Evolutionary conservation across 225 moss, liverwort and hornwort species (phyloP).

Genomic region (Polytrichum commune): DNA sequence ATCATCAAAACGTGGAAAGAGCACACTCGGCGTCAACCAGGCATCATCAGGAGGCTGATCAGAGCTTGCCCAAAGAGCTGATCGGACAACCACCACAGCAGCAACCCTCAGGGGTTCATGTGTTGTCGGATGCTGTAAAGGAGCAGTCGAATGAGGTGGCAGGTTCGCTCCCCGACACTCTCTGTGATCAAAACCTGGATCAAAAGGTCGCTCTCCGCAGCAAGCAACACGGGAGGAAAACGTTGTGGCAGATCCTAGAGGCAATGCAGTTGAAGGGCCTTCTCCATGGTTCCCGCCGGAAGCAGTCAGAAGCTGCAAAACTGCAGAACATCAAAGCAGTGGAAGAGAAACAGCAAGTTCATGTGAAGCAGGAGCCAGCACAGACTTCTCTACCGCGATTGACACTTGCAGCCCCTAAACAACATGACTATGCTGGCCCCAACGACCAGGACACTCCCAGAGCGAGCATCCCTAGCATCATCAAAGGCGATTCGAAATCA

Average conservation of each 20-base stretch:
- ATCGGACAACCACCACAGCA: background rate
- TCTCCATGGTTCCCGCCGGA: slow-evolving; percentile 38
- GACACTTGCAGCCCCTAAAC: slow-evolving; percentile 6
- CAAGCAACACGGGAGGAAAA: slow-evolving; percentile 33
- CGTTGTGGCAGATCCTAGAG: slow-evolving; percentile 58
- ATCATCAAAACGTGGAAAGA: slow-evolving; percentile 9
- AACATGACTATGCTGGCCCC: slow-evolving; percentile 3
- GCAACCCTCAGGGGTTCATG: background rate
- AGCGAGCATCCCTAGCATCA: slow-evolving; percentile 1
- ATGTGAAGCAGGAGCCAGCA: slow-evolving; percentile 20
- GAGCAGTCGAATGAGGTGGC: slow-evolving; percentile 8
- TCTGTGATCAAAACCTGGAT: slow-evolving; percentile 7
- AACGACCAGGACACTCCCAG: slow-evolving; percentile 16
- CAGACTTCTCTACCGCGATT: slow-evolving; percentile 27
- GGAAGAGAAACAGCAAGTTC: slow-evolving; percentile 22
- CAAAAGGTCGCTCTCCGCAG: slow-evolving; percentile 24
- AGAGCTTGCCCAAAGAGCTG: background rate
- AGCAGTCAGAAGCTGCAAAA: slow-evolving; percentile 42
- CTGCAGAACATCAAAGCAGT: slow-evolving; percentile 23
- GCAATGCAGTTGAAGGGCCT: slow-evolving; percentile 58
- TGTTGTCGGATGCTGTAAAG: slow-evolving; percentile 6
- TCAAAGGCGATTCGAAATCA: background rate
- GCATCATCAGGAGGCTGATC: background rate
- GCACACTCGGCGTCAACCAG: background rate
- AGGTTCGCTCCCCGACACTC: slow-evolving; percentile 6